phyloP scores from a whole-genome alignment of 345 rosid genomes.

The Gossypium anomalum region DNA sequence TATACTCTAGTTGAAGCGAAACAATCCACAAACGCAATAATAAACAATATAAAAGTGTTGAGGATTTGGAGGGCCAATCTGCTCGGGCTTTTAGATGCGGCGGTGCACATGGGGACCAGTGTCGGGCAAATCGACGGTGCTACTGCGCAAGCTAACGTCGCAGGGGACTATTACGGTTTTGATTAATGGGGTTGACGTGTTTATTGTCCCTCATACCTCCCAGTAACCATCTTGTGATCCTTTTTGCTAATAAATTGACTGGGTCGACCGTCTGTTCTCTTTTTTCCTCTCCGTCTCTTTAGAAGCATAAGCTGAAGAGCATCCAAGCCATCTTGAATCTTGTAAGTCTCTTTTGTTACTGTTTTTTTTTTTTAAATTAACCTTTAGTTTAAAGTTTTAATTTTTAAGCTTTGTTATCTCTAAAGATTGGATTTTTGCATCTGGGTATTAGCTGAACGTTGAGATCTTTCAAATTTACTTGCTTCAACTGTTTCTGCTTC shows the following conservation, averaged over 20 bases:
- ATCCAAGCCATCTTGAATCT: constrained; percentile 21
- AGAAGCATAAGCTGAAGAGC: constrained; percentile 1
- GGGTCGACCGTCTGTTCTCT: constrained; percentile 5
- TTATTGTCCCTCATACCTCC: constrained; percentile 4
- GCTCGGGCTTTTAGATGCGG: no score
- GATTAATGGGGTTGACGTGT: constrained; percentile 27
- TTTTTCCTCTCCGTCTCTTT: not conserved
- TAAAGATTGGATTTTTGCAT: not conserved
- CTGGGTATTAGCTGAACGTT: constrained; percentile 12
- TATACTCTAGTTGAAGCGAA: no score
- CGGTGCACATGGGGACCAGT: no score
- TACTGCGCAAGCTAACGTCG: no score
- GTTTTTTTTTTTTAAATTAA: not conserved
- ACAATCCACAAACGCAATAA: no score
- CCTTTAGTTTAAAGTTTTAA: not conserved
- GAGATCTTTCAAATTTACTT: constrained; percentile 16
- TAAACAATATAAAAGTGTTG: no score
- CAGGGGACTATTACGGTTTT: constrained; percentile 10
- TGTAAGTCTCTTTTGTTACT: constrained; percentile 21
- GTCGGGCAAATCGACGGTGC: no score
- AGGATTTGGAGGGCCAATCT: no score
- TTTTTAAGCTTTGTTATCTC: not conserved
- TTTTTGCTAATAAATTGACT: constrained; percentile 17
- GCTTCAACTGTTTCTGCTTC: not conserved
- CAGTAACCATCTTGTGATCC: constrained; percentile 6